phyloP scores from a whole-genome alignment of 352 stramenopile genomes.

The Pythium sp. region DNA sequence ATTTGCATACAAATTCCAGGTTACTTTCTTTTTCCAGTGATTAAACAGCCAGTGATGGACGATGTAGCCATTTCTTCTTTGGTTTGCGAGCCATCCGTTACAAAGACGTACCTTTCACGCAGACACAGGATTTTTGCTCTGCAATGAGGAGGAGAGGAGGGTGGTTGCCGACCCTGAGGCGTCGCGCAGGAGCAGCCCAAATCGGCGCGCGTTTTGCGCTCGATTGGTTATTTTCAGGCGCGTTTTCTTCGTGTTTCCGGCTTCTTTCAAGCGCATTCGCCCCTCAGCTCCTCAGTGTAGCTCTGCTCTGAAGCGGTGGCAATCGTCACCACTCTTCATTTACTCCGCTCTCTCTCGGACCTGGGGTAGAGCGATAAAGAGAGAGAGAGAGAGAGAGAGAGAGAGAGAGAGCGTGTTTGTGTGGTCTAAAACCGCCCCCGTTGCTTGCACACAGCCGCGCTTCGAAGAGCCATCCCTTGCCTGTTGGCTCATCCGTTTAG shows the following conservation, averaged over 20 bases:
- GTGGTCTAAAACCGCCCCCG: neutral
- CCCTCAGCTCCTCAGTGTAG: neutral
- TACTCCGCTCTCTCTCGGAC: neutral
- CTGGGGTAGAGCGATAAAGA: neutral
- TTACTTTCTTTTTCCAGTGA: conserved; percentile 6
- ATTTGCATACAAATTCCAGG: conserved; percentile 5
- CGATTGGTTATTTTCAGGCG: conserved; percentile 10
- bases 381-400: neutral
- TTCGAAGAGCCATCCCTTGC: neutral
- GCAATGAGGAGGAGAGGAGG: neutral
- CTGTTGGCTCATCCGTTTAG: neutral
- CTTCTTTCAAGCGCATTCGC: neutral
- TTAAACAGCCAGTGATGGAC: neutral
- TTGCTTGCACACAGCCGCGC: neutral
- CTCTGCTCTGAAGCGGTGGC: neutral
- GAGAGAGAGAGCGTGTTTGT: neutral
- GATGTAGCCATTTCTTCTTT: conserved; percentile 10
- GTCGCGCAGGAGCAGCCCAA: neutral
- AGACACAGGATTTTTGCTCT: neutral
- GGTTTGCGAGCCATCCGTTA: conserved; percentile 3
- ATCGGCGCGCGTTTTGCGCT: neutral
- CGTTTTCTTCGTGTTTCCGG: neutral
- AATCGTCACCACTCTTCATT: conserved; percentile 7
- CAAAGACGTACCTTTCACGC: neutral
- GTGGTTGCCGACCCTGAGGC: neutral